A percentile compares a stretch with the other conserved stretches of the same genome.
Evolutionary conservation across 352 stramenopile species (phyloP).

Genomic region (Elongisporangium anandrum): DNA sequence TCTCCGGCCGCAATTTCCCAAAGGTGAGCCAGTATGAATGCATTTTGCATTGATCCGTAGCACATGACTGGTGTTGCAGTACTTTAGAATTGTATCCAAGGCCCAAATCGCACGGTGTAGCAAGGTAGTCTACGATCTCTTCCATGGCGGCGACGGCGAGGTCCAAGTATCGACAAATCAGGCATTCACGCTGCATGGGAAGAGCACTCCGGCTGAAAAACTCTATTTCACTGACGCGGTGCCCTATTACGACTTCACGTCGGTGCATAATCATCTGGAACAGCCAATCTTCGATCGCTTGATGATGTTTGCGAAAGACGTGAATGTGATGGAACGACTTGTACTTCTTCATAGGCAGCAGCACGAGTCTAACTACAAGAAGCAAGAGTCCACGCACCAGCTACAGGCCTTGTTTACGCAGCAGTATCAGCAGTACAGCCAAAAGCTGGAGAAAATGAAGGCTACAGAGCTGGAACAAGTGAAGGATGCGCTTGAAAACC

Average conservation of each 20-base stretch:
- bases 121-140: conserved; percentile 49
- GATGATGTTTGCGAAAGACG: conserved; percentile 61
- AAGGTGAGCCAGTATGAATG: too few relatives aligned
- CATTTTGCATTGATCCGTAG: too few relatives aligned
- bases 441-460: conserved; percentile 35
- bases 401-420: conserved; percentile 45
- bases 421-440: conserved; percentile 27
- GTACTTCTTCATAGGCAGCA: conserved; percentile 47
- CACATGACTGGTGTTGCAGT: too few relatives aligned
- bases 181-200: conserved; percentile 43
- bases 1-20: conserved; percentile 53
- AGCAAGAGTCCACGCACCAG: conserved; percentile 36
- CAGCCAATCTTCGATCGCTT: conserved; percentile 64
- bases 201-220: conserved; percentile 34
- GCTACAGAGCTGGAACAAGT: conserved; percentile 32
- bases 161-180: conserved; percentile 29
- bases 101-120: conserved; percentile 43
- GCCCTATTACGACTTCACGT: conserved; percentile 45
- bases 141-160: conserved; percentile 18
- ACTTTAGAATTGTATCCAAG: conserved; percentile 45
- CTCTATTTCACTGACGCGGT: conserved; percentile 58
- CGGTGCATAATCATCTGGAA: conserved; percentile 69
- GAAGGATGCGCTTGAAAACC: conserved; percentile 38
- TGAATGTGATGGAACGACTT: conserved; percentile 50
- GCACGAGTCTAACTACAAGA: conserved; percentile 40